These are phyloP conservation scores for Exophiala xenobiotica DNA, from an alignment of 2,329 filamentous ascomycete genomes.

Conservation along the genomic window DNA sequence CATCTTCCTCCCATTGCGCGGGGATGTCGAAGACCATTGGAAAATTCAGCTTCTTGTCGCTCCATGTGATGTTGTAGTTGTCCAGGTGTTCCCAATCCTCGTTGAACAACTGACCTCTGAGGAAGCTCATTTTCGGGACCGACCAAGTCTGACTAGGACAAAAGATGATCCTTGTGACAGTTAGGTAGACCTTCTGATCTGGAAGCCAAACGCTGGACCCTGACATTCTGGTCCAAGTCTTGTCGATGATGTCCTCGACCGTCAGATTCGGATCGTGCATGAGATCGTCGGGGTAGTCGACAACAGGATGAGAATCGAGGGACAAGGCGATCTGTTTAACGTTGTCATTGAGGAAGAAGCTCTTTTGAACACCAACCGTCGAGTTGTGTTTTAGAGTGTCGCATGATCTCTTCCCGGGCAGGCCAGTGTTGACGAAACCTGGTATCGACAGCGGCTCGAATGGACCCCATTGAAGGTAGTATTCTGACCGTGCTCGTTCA, in stretches of 20 bases:
- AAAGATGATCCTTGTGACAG: constrained; percentile 29
- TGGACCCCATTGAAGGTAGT: constrained; percentile 25
- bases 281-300: constrained; percentile 24
- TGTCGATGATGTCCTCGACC: constrained; percentile 19
- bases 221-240: constrained; percentile 26
- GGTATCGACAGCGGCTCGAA: constrained; percentile 24
- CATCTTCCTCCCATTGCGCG: constrained; percentile 23
- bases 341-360: constrained; percentile 33
- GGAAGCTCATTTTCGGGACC: constrained; percentile 32
- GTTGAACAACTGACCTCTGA: constrained; percentile 31
- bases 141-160: constrained; percentile 22
- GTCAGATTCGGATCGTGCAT: constrained; percentile 19
- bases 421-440: constrained; percentile 24
- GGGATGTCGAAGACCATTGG: constrained; percentile 30
- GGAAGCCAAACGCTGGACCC: constrained; percentile 30
- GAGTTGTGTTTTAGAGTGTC: constrained; percentile 24
- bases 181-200: constrained; percentile 25
- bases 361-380: constrained; percentile 26
- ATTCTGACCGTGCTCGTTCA: constrained; percentile 16
- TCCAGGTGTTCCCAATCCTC: constrained; percentile 30
- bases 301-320: constrained; percentile 22
- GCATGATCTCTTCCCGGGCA: constrained; percentile 25
- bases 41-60: constrained; percentile 26
- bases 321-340: constrained; percentile 25
- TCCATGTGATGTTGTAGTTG: constrained; percentile 30